Percentiles rank a stretch among this genome's conserved stretches.
Evolutionary conservation across 139 green algal genomes (phyloP).

Genomic region (Pleodorina starrii): DNA sequence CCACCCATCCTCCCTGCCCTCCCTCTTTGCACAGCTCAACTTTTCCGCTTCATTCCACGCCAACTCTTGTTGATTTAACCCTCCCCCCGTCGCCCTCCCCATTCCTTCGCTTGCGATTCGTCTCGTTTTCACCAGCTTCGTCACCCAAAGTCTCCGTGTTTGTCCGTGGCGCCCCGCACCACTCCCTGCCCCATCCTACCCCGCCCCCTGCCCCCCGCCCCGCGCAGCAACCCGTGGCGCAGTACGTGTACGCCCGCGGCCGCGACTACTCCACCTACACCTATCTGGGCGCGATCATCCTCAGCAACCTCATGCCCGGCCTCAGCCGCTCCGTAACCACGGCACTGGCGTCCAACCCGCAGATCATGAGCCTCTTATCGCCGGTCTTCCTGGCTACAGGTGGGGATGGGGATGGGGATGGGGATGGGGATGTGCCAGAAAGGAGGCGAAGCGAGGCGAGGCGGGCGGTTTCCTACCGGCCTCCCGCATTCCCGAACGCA

Average conservation of each 20-base stretch:
- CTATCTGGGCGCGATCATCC: background rate
- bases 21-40: too few species aligned
- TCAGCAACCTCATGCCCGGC: background rate
- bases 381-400: slow-evolving; percentile 27
- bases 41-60: too few species aligned
- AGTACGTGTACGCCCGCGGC: slow-evolving; percentile 13
- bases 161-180: too few species aligned
- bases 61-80: background rate
- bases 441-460: background rate
- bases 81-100: background rate
- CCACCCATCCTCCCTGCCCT: too few species aligned
- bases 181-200: too few species aligned
- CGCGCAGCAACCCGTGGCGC: background rate
- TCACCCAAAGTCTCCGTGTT: too few species aligned
- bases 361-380: background rate
- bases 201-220: background rate
- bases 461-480: too few species aligned
- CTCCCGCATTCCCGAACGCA: too few species aligned
- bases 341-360: background rate
- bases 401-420: background rate
- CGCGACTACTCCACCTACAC: slow-evolving; percentile 41
- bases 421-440: background rate
- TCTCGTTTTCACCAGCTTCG: too few species aligned
- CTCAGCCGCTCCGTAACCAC: background rate
- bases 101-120: background rate